phyloP scores from a whole-genome alignment of 2,329 filamentous ascomycete genomes.

The Aspergillus quadricinctus region DNA sequence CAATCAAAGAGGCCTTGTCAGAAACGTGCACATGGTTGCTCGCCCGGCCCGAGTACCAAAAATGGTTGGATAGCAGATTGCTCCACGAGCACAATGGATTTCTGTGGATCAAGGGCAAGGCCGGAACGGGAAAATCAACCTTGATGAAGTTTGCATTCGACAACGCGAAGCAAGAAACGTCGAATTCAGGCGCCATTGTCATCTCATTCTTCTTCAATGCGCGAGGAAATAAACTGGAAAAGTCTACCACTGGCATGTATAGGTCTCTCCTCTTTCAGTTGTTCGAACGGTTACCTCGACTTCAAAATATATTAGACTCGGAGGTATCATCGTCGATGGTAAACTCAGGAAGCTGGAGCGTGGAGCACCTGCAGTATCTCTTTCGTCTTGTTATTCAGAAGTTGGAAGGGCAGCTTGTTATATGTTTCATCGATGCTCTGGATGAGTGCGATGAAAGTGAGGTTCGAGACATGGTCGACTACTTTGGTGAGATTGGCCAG shows the following conservation, averaged over 20 bases:
- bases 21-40: conserved; percentile 13
- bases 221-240: conserved; percentile 43
- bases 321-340: no score
- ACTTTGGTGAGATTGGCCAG: conserved; percentile 28
- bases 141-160: conserved; percentile 40
- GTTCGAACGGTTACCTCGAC: conserved; percentile 29
- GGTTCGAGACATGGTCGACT: conserved; percentile 31
- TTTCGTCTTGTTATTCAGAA: conserved; percentile 22
- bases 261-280: conserved; percentile 49
- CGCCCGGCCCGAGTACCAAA: conserved; percentile 19
- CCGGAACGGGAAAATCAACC: conserved; percentile 42
- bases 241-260: conserved; percentile 47
- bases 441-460: conserved; percentile 40
- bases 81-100: conserved; percentile 18
- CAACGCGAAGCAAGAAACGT: not conserved
- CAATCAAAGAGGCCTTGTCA: conserved; percentile 34
- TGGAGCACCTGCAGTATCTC: conserved; percentile 23
- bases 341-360: conserved; percentile 2
- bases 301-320: conserved; percentile 24
- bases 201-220: conserved; percentile 51
- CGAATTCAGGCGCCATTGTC: conserved; percentile 5
- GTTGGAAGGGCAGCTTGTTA: conserved; percentile 23
- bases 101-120: conserved; percentile 39
- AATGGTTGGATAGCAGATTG: conserved; percentile 29
- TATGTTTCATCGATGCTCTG: conserved; percentile 41